phyloP scores from a whole-genome alignment of 1,139 yeast species.

The Pichia sp. region DNA sequence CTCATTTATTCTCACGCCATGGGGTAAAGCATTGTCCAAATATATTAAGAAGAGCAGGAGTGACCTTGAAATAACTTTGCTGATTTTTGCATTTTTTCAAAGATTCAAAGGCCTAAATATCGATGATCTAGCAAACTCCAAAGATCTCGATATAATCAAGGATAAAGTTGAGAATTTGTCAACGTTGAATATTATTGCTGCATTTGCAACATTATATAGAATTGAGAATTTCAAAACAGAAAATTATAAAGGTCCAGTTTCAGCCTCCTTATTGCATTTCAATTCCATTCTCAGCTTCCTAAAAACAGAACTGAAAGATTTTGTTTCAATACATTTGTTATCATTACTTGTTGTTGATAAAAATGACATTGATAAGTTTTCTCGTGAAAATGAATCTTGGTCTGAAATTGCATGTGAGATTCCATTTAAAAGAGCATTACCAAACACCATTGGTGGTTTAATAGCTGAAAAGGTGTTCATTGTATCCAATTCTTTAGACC shows the following conservation, averaged over 20 bases:
- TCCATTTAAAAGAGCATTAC: constrained; percentile 48
- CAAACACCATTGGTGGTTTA: constrained; percentile 33
- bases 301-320: constrained; percentile 43
- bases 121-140: constrained; percentile 18
- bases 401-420: constrained; percentile 42
- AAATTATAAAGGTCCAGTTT: constrained; percentile 22
- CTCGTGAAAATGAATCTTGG: constrained; percentile 49
- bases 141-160: constrained; percentile 2
- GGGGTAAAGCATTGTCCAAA: constrained; percentile 46
- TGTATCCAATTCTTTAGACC: constrained; percentile 31
- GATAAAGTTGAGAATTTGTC: constrained; percentile 7
- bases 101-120: constrained; percentile 19
- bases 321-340: constrained; percentile 47
- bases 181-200: constrained; percentile 20
- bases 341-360: constrained; percentile 45
- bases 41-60: constrained; percentile 19
- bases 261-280: constrained; percentile 36
- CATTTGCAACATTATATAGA: constrained; percentile 23
- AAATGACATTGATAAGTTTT: constrained; percentile 37
- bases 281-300: constrained; percentile 59
- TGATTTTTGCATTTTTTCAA: constrained; percentile 42
- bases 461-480: constrained; percentile 26
- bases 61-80: constrained; percentile 31
- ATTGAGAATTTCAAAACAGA: constrained; percentile 15
- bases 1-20: constrained; percentile 38